Evolutionary conservation across 2,329 filamentous ascomycete species (phyloP).

Genomic region (Coleophoma cylindrospora): DNA sequence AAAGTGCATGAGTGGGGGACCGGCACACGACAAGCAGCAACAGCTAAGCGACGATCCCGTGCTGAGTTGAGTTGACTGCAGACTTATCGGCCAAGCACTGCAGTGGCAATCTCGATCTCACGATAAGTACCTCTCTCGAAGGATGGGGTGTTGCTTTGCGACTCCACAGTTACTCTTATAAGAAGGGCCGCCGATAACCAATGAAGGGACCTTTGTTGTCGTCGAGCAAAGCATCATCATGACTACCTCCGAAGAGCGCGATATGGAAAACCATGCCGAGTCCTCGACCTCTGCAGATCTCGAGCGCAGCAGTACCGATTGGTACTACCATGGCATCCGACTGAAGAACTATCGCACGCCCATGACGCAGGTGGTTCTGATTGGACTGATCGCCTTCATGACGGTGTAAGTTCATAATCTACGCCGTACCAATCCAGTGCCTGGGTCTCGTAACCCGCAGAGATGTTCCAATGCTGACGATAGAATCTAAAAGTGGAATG

Average conservation of each 20-base stretch:
- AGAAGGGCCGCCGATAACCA: too few species aligned
- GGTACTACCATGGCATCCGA: neutral
- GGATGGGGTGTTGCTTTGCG: too few species aligned
- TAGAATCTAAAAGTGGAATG: neutral
- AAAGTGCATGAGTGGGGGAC: neutral
- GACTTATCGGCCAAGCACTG: too few species aligned
- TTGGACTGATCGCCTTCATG: constrained; percentile 5
- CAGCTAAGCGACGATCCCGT: too few species aligned
- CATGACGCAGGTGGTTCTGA: constrained; percentile 6
- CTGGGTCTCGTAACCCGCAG: too few species aligned
- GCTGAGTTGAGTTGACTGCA: too few species aligned
- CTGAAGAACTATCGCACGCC: constrained; percentile 2
- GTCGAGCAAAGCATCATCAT: neutral
- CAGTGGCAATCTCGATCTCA: too few species aligned
- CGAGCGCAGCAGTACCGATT: neutral
- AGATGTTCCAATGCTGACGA: neutral
- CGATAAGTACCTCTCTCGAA: too few species aligned
- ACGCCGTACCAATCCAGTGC: too few species aligned
- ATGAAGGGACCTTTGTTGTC: too few species aligned
- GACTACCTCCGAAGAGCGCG: neutral
- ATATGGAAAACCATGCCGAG: neutral
- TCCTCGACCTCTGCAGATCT: neutral
- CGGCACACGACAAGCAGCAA: too few species aligned
- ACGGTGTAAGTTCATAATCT: constrained; percentile 2
- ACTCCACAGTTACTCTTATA: too few species aligned